Evolutionary conservation across 371 early-diverging fungal species (phyloP), one percentile per base, ranked within the genome.

Genomic region (Mortierella sp.): DNA sequence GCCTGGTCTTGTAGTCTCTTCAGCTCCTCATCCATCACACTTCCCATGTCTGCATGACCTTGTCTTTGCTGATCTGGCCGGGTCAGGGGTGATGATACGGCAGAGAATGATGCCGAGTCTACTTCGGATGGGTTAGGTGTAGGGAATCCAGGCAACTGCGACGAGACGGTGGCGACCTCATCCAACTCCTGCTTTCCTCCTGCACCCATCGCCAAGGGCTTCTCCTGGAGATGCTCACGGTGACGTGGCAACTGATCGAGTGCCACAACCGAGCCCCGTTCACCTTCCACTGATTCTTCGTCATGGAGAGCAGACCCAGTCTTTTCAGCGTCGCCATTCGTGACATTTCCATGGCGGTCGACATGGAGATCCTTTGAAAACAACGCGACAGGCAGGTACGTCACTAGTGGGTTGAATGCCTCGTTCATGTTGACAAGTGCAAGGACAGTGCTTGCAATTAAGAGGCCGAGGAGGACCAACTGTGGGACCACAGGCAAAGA

Each of bases 371-470:
- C 60, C 28, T 60, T 60, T 16, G 60, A 60, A 28, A 45, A 60
- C 60, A 60, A 28, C 7, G 60, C 60, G 6, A 87, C 64, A 18
- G 92, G 92, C 30, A 91, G 59, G 44, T 85, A 91, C 70, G 87
- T 85, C 82, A 89, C 83, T 15, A 90, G 64, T 0, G 91, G 90
- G 64, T 85, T 84, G 75, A 87, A 90, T 0, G 87, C 83, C 61
- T 82, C 84, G 69, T 90, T 86, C 51, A 89, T 85, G 61, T 86
- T 81, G 16, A 72, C 60, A 55, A 90, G 81, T 1, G 85, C 83
- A 50, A 83, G 83, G 14, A 81, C 66, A 18, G 88, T 88, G 46
- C 75, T 64, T 2, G n/a, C 57, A 9, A 88, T 73, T 46, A 91
- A 70, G 0, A 85, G 68, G 16, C 86, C 66, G 47, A 89, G 83